Evolutionary conservation across 805 yeast species (phyloP).

Genomic region (Kodamaea neixiangensis): DNA sequence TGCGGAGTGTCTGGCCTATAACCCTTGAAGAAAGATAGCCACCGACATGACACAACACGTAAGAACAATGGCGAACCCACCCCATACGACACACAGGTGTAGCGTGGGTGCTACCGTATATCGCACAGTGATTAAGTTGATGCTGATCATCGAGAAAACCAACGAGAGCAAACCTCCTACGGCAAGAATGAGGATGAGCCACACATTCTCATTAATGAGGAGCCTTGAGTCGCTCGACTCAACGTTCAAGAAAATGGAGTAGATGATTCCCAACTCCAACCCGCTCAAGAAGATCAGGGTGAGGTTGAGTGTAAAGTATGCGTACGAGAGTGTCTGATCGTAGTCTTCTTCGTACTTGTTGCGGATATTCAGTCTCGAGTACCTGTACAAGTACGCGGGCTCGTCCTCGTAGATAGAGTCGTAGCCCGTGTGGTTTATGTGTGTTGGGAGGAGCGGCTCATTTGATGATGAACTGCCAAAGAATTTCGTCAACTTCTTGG

Average conservation of each 20-base stretch:
- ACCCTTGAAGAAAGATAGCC: conserved; percentile 11
- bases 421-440: conserved; percentile 14
- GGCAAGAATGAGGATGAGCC: conserved; percentile 32
- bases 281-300: conserved; percentile 41
- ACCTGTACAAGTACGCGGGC: conserved; percentile 22
- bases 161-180: conserved; percentile 36
- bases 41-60: conserved; percentile 23
- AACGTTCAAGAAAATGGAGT: conserved; percentile 27
- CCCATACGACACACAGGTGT: conserved; percentile 28
- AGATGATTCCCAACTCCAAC: conserved; percentile 41
- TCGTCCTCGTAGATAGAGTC: conserved; percentile 39
- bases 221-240: conserved; percentile 25
- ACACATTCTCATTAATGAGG: conserved; percentile 29
- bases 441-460: conserved; percentile 7
- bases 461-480: background rate
- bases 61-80: conserved; percentile 25
- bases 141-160: conserved; percentile 35
- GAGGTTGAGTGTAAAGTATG: conserved; percentile 37
- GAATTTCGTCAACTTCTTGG: background rate
- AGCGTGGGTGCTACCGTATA: conserved; percentile 28
- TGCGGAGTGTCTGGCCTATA: conserved; percentile 3
- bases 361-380: conserved; percentile 23
- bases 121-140: conserved; percentile 35
- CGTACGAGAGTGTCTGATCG: conserved; percentile 37
- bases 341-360: conserved; percentile 33